Percentiles rank a stretch among this genome's conserved stretches.
These are phyloP conservation scores for Symbiodinium natans DNA, from an alignment of 73 alveolate genomes.

Conservation along the genomic window DNA sequence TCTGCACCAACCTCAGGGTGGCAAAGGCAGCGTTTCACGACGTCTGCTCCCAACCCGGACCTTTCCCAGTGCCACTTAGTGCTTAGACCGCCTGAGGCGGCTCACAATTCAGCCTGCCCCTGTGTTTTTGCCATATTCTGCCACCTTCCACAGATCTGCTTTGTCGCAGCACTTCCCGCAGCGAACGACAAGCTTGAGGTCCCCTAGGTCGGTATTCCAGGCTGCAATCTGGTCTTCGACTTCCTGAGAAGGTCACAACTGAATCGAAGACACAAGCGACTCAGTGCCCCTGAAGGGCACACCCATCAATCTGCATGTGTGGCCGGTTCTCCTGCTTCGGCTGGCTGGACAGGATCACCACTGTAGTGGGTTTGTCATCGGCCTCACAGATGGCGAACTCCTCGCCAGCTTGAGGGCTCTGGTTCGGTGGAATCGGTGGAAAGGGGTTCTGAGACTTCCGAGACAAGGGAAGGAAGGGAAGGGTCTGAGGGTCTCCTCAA, in stretches of 20 bases:
- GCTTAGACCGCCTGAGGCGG: background rate
- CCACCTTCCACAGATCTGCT: constrained; percentile 74
- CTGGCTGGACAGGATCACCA: constrained; percentile 63
- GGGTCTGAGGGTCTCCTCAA: background rate
- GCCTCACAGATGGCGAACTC: constrained; percentile 83
- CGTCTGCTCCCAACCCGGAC: too few relatives aligned
- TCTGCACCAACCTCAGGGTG: constrained; percentile 53
- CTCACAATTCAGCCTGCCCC: background rate
- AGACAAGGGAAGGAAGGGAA: background rate
- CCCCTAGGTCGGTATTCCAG: constrained; percentile 62
- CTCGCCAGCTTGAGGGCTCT: constrained; percentile 15
- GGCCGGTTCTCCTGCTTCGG: constrained; percentile 17
- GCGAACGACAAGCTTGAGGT: constrained; percentile 71
- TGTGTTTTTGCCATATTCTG: background rate
- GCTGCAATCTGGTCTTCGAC: constrained; percentile 74
- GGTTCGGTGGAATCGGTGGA: too few relatives aligned
- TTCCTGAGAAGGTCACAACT: background rate
- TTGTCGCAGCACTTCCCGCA: constrained; percentile 74
- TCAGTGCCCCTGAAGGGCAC: background rate
- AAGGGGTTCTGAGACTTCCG: background rate
- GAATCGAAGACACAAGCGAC: background rate
- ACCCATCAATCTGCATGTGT: background rate
- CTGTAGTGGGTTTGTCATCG: constrained; percentile 91
- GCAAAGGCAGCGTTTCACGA: too few relatives aligned
- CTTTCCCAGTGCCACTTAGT: too few relatives aligned